Percentiles rank a stretch among this genome's conserved stretches.
phyloP scores from a whole-genome alignment of 1,284 basidiomycete genomes.

The Heterobasidion irregulare region DNA sequence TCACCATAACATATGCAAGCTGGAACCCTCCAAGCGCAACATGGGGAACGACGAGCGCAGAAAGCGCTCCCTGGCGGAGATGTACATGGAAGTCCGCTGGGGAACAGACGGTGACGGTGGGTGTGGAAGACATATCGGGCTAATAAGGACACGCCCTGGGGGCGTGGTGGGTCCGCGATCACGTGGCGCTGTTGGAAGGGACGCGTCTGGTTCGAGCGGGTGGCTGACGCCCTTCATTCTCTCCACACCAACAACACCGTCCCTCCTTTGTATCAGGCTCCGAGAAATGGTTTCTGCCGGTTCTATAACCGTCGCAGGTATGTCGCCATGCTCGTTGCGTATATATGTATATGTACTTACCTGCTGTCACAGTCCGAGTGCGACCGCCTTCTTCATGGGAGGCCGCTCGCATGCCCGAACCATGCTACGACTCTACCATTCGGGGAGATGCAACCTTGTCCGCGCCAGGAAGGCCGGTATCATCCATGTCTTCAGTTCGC shows the following conservation, averaged over 20 bases:
- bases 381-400: constrained; percentile 85
- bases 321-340: constrained; percentile 14
- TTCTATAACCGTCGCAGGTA: constrained; percentile 82
- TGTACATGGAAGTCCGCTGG: constrained; percentile 98
- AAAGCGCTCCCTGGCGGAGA: constrained; percentile 82
- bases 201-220: background rate
- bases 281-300: constrained; percentile 68
- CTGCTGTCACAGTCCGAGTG: constrained; percentile 64
- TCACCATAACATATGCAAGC: constrained; percentile 95
- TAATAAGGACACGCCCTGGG: background rate
- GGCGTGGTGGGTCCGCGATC: background rate
- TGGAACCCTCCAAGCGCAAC: constrained; percentile 85
- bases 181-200: background rate
- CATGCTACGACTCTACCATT: constrained; percentile 57
- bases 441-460: constrained; percentile 80
- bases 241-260: background rate
- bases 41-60: constrained; percentile 85
- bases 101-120: constrained; percentile 47
- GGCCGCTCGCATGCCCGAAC: constrained; percentile 69
- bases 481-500: constrained; percentile 49
- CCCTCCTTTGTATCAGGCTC: constrained; percentile 5
- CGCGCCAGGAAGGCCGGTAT: constrained; percentile 44
- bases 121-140: constrained; percentile 5
- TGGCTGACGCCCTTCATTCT: background rate
- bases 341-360: background rate